A percentile compares a stretch with the other conserved stretches of the same genome.
Conservation (phyloP, 228 moss, liverwort and hornwort genomes). For the Sphagnum fallax region DNA sequence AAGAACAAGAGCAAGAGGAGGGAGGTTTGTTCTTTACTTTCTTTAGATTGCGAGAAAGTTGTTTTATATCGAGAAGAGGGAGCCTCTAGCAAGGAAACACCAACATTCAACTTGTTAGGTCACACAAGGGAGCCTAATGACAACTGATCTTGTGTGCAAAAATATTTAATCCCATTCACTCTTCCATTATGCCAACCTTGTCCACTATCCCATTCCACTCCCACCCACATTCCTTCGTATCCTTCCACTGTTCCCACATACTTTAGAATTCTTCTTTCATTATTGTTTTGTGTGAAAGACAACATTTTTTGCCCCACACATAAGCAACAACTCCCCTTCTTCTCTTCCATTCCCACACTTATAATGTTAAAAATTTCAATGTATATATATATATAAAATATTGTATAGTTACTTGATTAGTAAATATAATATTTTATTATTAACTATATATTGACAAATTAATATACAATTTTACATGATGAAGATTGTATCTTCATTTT, state of each 20-base stretch:
- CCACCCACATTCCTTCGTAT: conserved; percentile 61
- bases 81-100: conserved; percentile 42
- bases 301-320: conserved; percentile 59
- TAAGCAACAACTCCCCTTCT: not conserved
- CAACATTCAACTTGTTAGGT: conserved; percentile 26
- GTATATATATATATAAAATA: no score
- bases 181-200: conserved; percentile 54
- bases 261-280: conserved; percentile 26
- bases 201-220: conserved; percentile 70
- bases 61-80: conserved; percentile 42
- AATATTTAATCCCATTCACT: conserved; percentile 58
- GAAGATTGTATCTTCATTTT: no score
- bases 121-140: conserved; percentile 59
- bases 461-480: no score
- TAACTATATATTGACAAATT: no score
- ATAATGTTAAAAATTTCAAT: not conserved
- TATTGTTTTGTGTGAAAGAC: conserved; percentile 3
- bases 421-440: no score
- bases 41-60: conserved; percentile 24
- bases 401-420: no score
- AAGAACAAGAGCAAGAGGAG: not conserved
- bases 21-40: conserved; percentile 22
- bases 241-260: conserved; percentile 45
- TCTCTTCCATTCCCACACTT: no score
- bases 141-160: conserved; percentile 28